Conservation (phyloP, 805 yeast genomes). For the Teunomyces gatunensis region DNA sequence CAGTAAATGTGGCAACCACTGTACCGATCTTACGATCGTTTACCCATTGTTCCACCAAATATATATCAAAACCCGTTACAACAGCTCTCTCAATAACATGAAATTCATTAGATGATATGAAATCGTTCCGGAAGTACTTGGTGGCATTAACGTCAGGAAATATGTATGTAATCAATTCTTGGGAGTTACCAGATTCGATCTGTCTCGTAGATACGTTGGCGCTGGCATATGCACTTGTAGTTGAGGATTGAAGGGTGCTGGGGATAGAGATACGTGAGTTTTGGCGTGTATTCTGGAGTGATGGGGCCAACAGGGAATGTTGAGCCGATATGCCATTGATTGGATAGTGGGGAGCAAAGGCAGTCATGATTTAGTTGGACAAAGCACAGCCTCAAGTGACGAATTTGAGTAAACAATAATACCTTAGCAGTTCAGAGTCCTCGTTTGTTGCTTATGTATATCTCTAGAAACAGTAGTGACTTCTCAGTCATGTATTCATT, state of each 20-base stretch:
- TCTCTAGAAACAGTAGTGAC: not conserved
- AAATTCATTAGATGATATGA: slow-evolving; percentile 30
- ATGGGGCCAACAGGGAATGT: not conserved
- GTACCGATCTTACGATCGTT: slow-evolving; percentile 64
- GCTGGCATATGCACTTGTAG: not conserved
- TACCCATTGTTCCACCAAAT: slow-evolving; percentile 95
- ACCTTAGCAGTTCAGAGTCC: not conserved
- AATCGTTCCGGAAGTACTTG: slow-evolving; percentile 42
- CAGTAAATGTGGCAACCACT: slow-evolving; percentile 80
- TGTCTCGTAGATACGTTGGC: not conserved
- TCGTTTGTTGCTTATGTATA: not conserved
- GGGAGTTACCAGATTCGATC: slow-evolving; percentile 5
- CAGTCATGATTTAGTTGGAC: not conserved
- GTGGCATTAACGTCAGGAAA: slow-evolving; percentile 62
- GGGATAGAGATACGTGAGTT: not conserved
- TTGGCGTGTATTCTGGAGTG: not conserved
- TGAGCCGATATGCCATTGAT: not conserved
- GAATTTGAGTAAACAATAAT: not conserved
- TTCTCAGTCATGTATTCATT: not conserved
- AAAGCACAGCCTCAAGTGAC: not conserved
- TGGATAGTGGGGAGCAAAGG: not conserved
- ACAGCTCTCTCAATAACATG: slow-evolving; percentile 45
- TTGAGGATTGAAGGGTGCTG: not conserved
- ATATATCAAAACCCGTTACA: slow-evolving; percentile 78
- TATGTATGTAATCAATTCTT: slow-evolving; percentile 32